Evolutionary conservation across 805 yeast species (phyloP).

Genomic region (Brettanomyces custersianus): DNA sequence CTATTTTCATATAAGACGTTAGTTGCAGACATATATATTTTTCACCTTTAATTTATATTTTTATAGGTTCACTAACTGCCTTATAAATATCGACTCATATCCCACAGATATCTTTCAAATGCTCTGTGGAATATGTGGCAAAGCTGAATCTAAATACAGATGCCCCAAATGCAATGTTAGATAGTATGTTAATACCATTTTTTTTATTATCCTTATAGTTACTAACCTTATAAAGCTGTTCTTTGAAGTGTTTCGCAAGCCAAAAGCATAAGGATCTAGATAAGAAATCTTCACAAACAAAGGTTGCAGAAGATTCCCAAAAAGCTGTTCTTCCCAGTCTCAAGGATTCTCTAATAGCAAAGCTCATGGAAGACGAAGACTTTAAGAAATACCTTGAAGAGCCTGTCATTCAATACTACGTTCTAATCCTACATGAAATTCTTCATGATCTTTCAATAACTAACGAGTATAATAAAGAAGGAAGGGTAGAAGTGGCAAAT

Average conservation of each 20-base stretch:
- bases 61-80: too few relatives aligned
- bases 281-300: neutral
- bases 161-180: conserved; percentile 38
- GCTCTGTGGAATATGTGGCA: conserved; percentile 20
- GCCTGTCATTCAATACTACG: conserved; percentile 49
- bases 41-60: too few relatives aligned
- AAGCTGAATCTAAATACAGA: conserved; percentile 30
- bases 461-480: conserved; percentile 43
- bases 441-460: conserved; percentile 37
- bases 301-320: neutral
- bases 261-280: conserved; percentile 27
- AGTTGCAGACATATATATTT: too few relatives aligned
- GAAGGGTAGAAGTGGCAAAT: conserved; percentile 49
- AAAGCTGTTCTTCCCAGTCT: neutral
- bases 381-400: conserved; percentile 39
- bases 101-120: too few relatives aligned
- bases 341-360: conserved; percentile 18
- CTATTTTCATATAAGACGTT: neutral
- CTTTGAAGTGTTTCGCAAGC: conserved; percentile 51
- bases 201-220: neutral
- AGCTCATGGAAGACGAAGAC: conserved; percentile 31
- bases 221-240: conserved; percentile 33
- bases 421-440: conserved; percentile 39
- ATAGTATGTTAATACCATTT: conserved; percentile 23
- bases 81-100: too few relatives aligned